A percentile compares a stretch with the other conserved stretches of the same genome.
These are phyloP conservation scores for Macrophomina pseudophaseolina DNA, from an alignment of 2,329 filamentous ascomycete species.

Conservation along the genomic window DNA sequence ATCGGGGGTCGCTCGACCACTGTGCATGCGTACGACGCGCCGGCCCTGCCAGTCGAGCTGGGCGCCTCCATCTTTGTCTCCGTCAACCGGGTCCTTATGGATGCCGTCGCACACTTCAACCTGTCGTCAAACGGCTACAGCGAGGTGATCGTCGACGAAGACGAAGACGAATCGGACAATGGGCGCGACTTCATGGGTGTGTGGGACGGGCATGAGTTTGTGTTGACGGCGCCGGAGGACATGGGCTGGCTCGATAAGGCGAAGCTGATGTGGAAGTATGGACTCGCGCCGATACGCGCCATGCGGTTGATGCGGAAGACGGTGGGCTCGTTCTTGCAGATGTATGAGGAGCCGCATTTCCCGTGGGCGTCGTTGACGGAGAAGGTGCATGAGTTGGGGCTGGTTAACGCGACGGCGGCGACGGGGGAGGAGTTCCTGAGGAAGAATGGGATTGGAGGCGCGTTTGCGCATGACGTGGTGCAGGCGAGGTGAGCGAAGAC, in stretches of 20 bases:
- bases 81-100: conserved; percentile 80
- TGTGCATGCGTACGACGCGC: conserved; percentile 74
- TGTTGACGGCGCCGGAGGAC: conserved; percentile 67
- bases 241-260: conserved; percentile 79
- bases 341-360: conserved; percentile 83
- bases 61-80: conserved; percentile 92
- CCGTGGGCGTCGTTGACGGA: conserved; percentile 80
- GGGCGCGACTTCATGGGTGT: conserved; percentile 66
- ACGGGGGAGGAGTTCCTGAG: conserved; percentile 77
- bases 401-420: conserved; percentile 68
- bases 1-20: conserved; percentile 89
- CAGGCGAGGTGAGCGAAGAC: conserved; percentile 63
- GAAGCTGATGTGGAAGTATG: conserved; percentile 86
- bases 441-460: conserved; percentile 67
- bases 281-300: conserved; percentile 75
- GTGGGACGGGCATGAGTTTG: conserved; percentile 81
- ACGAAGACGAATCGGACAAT: conserved; percentile 34
- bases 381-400: conserved; percentile 68
- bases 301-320: conserved; percentile 73
- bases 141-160: conserved; percentile 52
- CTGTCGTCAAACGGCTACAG: conserved; percentile 54
- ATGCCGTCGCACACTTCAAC: conserved; percentile 73
- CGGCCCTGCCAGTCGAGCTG: conserved; percentile 74
- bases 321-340: conserved; percentile 73
- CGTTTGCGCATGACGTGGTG: conserved; percentile 80